Conservation (phyloP, 768 basidiomycete species). For the Suillus spraguei region DNA sequence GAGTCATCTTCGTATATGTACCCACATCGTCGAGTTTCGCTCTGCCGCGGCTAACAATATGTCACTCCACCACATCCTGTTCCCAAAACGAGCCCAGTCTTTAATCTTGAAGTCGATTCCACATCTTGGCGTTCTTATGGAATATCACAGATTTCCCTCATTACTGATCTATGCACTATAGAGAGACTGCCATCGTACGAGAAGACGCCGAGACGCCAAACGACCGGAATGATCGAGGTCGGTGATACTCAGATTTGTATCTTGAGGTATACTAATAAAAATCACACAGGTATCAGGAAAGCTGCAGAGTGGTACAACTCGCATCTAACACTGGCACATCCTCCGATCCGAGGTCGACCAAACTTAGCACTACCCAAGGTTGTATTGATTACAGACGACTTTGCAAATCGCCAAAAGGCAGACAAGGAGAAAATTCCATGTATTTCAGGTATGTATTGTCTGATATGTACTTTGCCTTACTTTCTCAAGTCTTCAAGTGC, state of each 20-base stretch:
- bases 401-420: conserved; percentile 78
- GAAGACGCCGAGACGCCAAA: conserved; percentile 85
- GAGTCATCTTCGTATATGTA: conserved; percentile 30
- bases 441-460: conserved; percentile 54
- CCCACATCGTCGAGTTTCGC: too few relatives aligned
- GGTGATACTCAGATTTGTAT: conserved; percentile 13
- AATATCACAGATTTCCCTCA: not conserved
- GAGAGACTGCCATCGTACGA: conserved; percentile 79
- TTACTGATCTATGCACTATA: conserved; percentile 27
- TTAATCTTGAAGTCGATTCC: not conserved
- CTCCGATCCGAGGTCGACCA: conserved; percentile 52
- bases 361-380: conserved; percentile 54
- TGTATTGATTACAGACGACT: conserved; percentile 89
- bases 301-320: conserved; percentile 85
- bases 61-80: not conserved
- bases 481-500: conserved; percentile 45
- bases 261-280: conserved; percentile 4
- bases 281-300: conserved; percentile 77
- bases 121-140: not conserved
- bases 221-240: conserved; percentile 93
- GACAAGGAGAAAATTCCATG: conserved; percentile 60
- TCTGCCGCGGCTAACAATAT: not conserved
- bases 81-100: not conserved
- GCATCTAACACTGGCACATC: conserved; percentile 61
- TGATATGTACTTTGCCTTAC: not conserved